A percentile compares a stretch with the other conserved stretches of the same genome.
phyloP scores from a whole-genome alignment of 768 basidiomycete genomes.

The Amanita exitialis region DNA sequence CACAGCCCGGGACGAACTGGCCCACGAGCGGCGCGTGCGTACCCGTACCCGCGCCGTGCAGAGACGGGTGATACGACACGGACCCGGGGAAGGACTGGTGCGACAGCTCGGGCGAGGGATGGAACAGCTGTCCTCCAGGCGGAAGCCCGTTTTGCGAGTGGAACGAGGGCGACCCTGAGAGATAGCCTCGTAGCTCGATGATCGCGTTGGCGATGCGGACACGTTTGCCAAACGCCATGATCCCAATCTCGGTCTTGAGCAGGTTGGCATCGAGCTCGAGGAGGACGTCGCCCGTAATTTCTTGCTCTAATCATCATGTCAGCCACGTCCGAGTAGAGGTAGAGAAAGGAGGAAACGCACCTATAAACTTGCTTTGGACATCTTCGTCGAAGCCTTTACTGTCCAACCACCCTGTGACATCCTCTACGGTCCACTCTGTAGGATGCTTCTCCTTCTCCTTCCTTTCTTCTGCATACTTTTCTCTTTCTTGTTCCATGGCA shows the following conservation, averaged over 20 bases:
- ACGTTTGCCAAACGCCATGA: slow-evolving; percentile 90
- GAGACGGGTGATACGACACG: not conserved
- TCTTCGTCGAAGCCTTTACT: slow-evolving; percentile 76
- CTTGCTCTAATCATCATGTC: slow-evolving; percentile 62
- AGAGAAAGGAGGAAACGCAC: slow-evolving; percentile 31
- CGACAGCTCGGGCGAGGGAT: slow-evolving; percentile 32
- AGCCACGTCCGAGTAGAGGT: not conserved
- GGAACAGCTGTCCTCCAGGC: slow-evolving; percentile 16
- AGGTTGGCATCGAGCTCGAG: slow-evolving; percentile 88
- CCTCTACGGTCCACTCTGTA: slow-evolving; percentile 76
- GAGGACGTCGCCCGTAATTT: slow-evolving; percentile 95
- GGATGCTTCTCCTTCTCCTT: slow-evolving; percentile 32
- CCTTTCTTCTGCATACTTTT: not conserved
- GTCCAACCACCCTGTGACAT: slow-evolving; percentile 85
- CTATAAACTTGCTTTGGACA: slow-evolving; percentile 79
- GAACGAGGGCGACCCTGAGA: slow-evolving; percentile 29
- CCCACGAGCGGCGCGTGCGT: not conserved
- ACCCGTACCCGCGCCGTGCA: not conserved
- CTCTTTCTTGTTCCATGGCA: not conserved
- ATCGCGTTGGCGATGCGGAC: slow-evolving; percentile 91
- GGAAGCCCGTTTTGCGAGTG: slow-evolving; percentile 23
- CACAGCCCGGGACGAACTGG: not conserved
- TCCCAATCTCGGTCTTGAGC: slow-evolving; percentile 89
- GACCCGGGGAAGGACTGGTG: slow-evolving; percentile 34
- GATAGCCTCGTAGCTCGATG: slow-evolving; percentile 62